Evolutionary conservation across 345 rosid genomes (phyloP), one percentile per base, ranked within the genome.

Genomic region (Hibiscus syriacus): DNA sequence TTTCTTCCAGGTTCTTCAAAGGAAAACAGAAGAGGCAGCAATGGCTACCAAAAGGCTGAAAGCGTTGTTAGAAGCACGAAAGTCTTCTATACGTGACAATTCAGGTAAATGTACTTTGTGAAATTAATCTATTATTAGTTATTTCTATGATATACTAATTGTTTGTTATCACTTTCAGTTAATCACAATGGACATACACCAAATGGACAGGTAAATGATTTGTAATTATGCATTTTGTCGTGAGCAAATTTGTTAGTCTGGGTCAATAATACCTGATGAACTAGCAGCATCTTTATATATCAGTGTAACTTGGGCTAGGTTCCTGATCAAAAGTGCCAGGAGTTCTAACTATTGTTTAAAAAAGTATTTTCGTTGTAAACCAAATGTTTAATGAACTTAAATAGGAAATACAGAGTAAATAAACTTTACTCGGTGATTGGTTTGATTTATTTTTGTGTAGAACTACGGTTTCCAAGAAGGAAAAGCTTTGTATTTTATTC

Each of bases 11-110:
- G 96, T 90, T 80, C 93, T 90, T 55, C 96, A 90, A 49, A 83
- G 96, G 64, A 90, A 90, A 82, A 90, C 93, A 62, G 96, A 87
- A 74, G 96, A 87, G 73, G 96, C 96, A 69, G 85, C 93, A 74
- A 74, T 83, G 78, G 93, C 91, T 69, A 86, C 91, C 68, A 90
- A 84, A 73, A 88, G 91, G 86, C 80, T 90, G 63, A 90, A 90
- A 71, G 91, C 87, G 81, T 78, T 87, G 77, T 81, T 87, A 54
- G 96, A 87, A 83, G 78, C 85, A 25, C 92, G 88, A 71, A 87
- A 90, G 73, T 79, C 80, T 69, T 77, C 87, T 62, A 30, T 67
- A 9, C 86, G 86, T 72, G 90, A 83, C 55, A 79, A 65, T 63
- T 70, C 77, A 56, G 80, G 84, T 82, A 70, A 70, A 39, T 4